Percentiles rank a stretch among this genome's conserved stretches.
These are phyloP conservation scores for Magnolia kwangsiensis DNA, from an alignment of 164 flowering plant species.

Conservation along the genomic window DNA sequence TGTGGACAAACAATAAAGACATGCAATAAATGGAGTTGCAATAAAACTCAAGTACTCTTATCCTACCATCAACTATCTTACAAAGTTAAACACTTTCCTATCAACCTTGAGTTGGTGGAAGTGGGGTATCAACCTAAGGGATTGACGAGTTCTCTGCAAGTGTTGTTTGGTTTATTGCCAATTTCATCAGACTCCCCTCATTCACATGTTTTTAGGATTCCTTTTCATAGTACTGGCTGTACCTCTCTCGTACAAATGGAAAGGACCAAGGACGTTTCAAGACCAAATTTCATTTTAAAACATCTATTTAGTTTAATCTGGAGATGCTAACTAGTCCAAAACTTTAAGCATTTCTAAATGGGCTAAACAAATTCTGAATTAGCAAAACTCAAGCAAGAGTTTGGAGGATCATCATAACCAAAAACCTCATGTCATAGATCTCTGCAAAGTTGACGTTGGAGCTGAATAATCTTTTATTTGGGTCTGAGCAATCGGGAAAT, in stretches of 20 bases:
- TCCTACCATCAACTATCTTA: too few relatives aligned
- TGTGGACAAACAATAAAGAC: too few relatives aligned
- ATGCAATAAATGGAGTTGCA: too few relatives aligned
- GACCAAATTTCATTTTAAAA: not conserved
- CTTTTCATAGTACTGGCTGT: not conserved
- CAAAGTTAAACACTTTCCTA: too few relatives aligned
- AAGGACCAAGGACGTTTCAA: not conserved
- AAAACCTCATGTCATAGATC: not conserved
- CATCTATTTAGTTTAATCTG: not conserved
- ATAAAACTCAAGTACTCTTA: too few relatives aligned
- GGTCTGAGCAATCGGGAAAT: not conserved
- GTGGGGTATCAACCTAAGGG: too few relatives aligned
- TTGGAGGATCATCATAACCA: not conserved
- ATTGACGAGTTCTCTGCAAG: not conserved
- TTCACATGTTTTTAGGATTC: not conserved
- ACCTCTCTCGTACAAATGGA: not conserved
- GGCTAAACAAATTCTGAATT: too few relatives aligned
- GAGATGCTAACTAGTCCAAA: not conserved
- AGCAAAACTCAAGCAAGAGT: not conserved
- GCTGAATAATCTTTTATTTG: too few relatives aligned
- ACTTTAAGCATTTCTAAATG: too few relatives aligned
- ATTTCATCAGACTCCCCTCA: not conserved
- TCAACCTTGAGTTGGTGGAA: too few relatives aligned
- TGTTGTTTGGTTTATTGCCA: not conserved
- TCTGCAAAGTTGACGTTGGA: not conserved